Evolutionary conservation across 2,329 filamentous ascomycete genomes (phyloP).

Genomic region (Aspergillus sp.): DNA sequence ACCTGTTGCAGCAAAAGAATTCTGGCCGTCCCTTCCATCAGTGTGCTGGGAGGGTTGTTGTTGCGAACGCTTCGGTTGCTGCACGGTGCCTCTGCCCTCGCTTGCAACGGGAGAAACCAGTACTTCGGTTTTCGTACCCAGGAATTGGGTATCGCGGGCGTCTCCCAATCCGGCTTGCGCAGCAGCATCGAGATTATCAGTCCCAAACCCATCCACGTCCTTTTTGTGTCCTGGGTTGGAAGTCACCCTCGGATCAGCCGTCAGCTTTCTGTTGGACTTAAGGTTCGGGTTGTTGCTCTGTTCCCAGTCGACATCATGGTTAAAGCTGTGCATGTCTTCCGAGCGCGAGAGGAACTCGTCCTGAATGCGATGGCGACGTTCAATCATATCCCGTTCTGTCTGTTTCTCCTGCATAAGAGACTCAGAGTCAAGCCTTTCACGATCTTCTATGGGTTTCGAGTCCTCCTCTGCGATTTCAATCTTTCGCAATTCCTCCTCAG

Average conservation of each 20-base stretch:
- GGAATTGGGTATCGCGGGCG: conserved; percentile 69
- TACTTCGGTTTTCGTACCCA: conserved; percentile 67
- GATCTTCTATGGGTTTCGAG: conserved; percentile 19
- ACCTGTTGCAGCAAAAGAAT: conserved; percentile 14
- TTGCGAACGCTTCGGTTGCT: conserved; percentile 48
- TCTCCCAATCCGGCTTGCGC: conserved; percentile 60
- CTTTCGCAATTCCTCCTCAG: conserved; percentile 61
- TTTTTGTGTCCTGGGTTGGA: conserved; percentile 63
- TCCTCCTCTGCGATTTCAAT: conserved; percentile 58
- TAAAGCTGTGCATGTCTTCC: conserved; percentile 66
- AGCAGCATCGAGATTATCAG: conserved; percentile 71
- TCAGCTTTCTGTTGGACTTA: conserved; percentile 54
- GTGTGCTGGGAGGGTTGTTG: conserved; percentile 34
- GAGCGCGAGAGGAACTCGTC: conserved; percentile 58
- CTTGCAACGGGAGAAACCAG: conserved; percentile 63
- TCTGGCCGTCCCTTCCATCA: conserved; percentile 19
- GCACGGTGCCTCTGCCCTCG: conserved; percentile 63
- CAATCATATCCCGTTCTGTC: conserved; percentile 43
- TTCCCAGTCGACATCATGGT: conserved; percentile 69
- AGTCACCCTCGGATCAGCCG: conserved; percentile 58
- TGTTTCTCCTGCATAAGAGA: conserved; percentile 37
- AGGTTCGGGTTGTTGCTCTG: conserved; percentile 59
- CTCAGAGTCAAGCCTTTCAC: conserved; percentile 27
- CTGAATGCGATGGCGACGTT: conserved; percentile 47
- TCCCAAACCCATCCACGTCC: conserved; percentile 76